phyloP scores from a whole-genome alignment of 352 stramenopile species.

The Phytophthora agathidicida region DNA sequence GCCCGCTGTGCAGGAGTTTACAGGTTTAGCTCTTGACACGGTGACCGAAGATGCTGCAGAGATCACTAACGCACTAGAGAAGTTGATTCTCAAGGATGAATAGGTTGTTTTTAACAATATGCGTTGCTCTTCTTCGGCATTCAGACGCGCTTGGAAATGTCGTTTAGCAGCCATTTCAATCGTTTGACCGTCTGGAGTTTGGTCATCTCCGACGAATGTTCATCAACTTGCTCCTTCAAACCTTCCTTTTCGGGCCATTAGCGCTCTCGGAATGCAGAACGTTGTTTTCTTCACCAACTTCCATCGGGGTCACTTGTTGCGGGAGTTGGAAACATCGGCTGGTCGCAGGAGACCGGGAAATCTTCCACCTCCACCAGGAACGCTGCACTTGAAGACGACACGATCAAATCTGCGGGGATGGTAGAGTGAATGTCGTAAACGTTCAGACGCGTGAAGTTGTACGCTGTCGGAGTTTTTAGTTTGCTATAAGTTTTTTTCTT shows the following conservation, averaged over 20 bases:
- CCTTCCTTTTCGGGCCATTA: background rate
- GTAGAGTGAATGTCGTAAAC: no score
- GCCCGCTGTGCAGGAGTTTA: constrained; percentile 13
- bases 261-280: constrained; percentile 5
- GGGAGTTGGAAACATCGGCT: background rate
- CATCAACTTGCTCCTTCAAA: constrained; percentile 2
- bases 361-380: constrained; percentile 12
- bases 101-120: background rate
- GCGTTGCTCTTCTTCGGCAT: constrained; percentile 8
- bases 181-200: background rate
- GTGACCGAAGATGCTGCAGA: constrained; percentile 15
- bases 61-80: constrained; percentile 3
- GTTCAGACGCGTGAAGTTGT: no score
- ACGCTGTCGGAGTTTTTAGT: no score
- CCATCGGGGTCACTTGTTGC: background rate
- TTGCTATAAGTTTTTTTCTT: no score
- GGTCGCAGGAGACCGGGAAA: constrained; percentile 6
- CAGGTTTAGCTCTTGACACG: constrained; percentile 2
- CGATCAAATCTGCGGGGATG: background rate
- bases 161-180: background rate
- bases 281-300: no score
- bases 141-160: constrained; percentile 6
- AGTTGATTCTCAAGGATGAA: background rate
- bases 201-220: background rate
- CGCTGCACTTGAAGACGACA: constrained; percentile 1